Percentiles rank a stretch among this genome's conserved stretches.
Conservation (phyloP, 495 filamentous ascomycete species). For the Rhizodiscina lignyota region DNA sequence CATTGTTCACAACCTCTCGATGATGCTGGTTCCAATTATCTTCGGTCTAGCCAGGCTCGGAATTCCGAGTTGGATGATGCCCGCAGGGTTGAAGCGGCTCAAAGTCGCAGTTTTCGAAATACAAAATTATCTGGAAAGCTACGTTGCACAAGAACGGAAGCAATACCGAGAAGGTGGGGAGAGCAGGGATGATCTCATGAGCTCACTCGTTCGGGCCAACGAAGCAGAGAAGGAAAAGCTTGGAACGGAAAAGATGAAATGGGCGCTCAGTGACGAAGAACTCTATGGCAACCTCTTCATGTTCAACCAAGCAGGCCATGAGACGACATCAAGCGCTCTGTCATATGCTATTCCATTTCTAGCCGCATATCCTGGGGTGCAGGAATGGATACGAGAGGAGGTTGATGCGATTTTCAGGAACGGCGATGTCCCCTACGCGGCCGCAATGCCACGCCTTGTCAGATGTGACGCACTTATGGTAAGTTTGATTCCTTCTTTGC, state of each 20-base stretch:
- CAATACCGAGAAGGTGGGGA: too few species aligned
- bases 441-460: slow-evolving; percentile 2
- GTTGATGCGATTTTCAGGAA: too few species aligned
- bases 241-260: slow-evolving; percentile 1
- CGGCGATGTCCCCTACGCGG: slow-evolving; percentile 2
- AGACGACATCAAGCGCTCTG: slow-evolving; percentile 9
- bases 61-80: too few species aligned
- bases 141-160: too few species aligned
- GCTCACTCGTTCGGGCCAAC: background rate
- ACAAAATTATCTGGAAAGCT: too few species aligned
- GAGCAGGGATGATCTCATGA: slow-evolving; percentile 1
- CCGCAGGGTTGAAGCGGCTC: too few species aligned
- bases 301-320: slow-evolving; percentile 10
- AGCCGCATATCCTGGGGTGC: slow-evolving; percentile 6
- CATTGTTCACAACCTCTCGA: too few species aligned
- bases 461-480: slow-evolving; percentile 4
- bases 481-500: too few species aligned
- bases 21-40: too few species aligned
- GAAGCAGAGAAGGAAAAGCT: slow-evolving; percentile 15
- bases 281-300: slow-evolving; percentile 10
- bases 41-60: too few species aligned
- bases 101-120: too few species aligned
- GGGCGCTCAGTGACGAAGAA: too few species aligned
- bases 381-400: slow-evolving; percentile 11
- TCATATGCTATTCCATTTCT: slow-evolving; percentile 4